Evolutionary conservation across 495 filamentous ascomycete species (phyloP), one percentile per base, ranked within the genome.

Genomic region (Aspergillus mulundensis): DNA sequence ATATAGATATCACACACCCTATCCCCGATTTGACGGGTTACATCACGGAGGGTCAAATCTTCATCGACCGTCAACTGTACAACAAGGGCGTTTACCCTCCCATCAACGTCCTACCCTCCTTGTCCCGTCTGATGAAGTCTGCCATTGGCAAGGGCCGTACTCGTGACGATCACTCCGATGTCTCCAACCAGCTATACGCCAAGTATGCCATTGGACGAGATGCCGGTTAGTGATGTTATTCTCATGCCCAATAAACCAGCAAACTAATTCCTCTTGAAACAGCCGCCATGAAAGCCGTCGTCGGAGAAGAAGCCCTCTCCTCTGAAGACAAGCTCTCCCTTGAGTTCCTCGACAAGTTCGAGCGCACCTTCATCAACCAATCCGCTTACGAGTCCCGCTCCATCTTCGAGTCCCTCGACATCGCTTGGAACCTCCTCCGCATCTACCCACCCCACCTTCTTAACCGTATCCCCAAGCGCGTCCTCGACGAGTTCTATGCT

Each of bases 141-240:
- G 95, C 94, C 66, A 99, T 99, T 61, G 95, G 95, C 66, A 91
- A 96, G 74, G 89, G 89, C 58, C 93, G 87, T 77, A 97, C 94
- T 3, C 87, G 94, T 59, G 89, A 89, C 74, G 94, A 99, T 68
- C 94, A 99, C 75, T 88, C 89, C 54, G 94, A 99, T 73, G 94
- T 99, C 36, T 97, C 95, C 55, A 97, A 97, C 79, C 94, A 99
- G 79, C 84, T 99, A 56, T 99, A 99, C 73, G 94, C 94, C 70
- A 99, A 99, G 77, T 99, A 99, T 72, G 94, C 94, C 71, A 97
- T 99, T 67, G 94, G 94, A 68, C 90, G 91, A 77, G 94, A 99
- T 68, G 94, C 93, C 36, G 77, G 77, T 79, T 60, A 68, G 76
- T 65, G 45, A 42, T 23, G n/a, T n/a, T n/a, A n/a, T n/a, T n/a